Evolutionary conservation across 2,329 filamentous ascomycete species (phyloP), one percentile per base, ranked within the genome.

Genomic region (Alternaria novae-zelandiae): DNA sequence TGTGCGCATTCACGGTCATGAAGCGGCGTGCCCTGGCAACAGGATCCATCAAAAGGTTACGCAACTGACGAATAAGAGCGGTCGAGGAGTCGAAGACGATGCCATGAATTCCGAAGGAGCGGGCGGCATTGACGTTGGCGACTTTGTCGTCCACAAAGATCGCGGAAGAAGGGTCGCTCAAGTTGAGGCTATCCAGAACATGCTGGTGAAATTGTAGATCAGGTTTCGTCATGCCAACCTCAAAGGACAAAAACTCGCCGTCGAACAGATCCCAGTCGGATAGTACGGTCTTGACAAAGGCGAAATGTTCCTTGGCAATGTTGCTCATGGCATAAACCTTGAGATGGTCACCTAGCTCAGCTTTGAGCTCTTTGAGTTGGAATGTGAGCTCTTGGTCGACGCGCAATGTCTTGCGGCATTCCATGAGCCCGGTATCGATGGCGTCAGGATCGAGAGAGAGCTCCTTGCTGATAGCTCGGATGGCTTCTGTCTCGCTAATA

Each of bases 151-250:
- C 78, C 2, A 79, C 67, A 32, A 79, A 75, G 2, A 79, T 59
- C 1, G 65, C 63, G 5, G 70, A 51, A 13, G 67, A 59, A 1
- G 70, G 63, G 6, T 63, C 32, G 2, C 57, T 23, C 5, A 61
- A n/a, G 3, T 59, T 54, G 15, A 74, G 70, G 0, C 69, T 59
- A 2, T 72, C 43, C 11, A 81, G 66, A 7, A 80, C 77, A 47
- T 77, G 63, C 12, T 61, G 58, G 65, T 78, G 81, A 66, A 79
- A 82, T 4, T 62, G 59, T 5, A 70, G 61, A 21, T 78, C 74
- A 12, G 78, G 79, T 65, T 82, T 82, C 15, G 76, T 70, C 69
- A 75, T 76, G 20, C 78, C 78, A 21, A 71, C 70, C 2, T 69
- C 65, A 25, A 69, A 74, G 2, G 78, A 81, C 3, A 76, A 74